phyloP scores from a whole-genome alignment of 768 basidiomycete genomes.

The Megacollybia marginata region DNA sequence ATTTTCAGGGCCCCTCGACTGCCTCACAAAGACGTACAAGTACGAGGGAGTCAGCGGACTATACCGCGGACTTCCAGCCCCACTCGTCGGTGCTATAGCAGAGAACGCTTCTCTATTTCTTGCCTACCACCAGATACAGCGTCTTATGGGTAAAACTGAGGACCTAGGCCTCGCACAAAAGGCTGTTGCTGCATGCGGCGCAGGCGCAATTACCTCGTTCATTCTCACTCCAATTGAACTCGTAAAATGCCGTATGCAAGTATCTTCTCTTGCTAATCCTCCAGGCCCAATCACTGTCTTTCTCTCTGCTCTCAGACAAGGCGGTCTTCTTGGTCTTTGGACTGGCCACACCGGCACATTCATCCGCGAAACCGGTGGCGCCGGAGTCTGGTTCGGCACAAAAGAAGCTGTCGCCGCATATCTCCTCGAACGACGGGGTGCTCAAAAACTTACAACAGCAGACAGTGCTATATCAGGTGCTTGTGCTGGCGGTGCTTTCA shows the following conservation, averaged over 20 bases:
- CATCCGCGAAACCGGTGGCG: slow-evolving; percentile 81
- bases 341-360: slow-evolving; percentile 82
- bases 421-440: slow-evolving; percentile 41
- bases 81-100: slow-evolving; percentile 86
- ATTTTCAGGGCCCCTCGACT: slow-evolving; percentile 89
- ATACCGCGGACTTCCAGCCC: slow-evolving; percentile 91
- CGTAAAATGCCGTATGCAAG: slow-evolving; percentile 91
- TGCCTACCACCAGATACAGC: slow-evolving; percentile 76
- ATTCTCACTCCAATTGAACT: slow-evolving; percentile 84
- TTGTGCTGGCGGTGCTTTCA: slow-evolving; percentile 78
- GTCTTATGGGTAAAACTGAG: slow-evolving; percentile 38
- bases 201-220: slow-evolving; percentile 84
- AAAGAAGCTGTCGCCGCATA: slow-evolving; percentile 69
- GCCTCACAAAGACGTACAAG: slow-evolving; percentile 72
- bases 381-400: slow-evolving; percentile 79
- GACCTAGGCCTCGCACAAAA: slow-evolving; percentile 60
- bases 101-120: slow-evolving; percentile 92
- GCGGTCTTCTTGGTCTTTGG: slow-evolving; percentile 72
- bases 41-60: slow-evolving; percentile 81
- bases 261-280: slow-evolving; percentile 59
- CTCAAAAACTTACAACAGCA: slow-evolving; percentile 31
- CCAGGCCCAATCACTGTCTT: slow-evolving; percentile 20
- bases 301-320: slow-evolving; percentile 49
- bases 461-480: slow-evolving; percentile 87
- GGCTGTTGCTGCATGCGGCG: slow-evolving; percentile 76